Percentiles rank a stretch among this genome's conserved stretches.
These are phyloP conservation scores for Tolypocladium cylindrosporum DNA, from an alignment of 2,329 filamentous ascomycete species.

Conservation along the genomic window DNA sequence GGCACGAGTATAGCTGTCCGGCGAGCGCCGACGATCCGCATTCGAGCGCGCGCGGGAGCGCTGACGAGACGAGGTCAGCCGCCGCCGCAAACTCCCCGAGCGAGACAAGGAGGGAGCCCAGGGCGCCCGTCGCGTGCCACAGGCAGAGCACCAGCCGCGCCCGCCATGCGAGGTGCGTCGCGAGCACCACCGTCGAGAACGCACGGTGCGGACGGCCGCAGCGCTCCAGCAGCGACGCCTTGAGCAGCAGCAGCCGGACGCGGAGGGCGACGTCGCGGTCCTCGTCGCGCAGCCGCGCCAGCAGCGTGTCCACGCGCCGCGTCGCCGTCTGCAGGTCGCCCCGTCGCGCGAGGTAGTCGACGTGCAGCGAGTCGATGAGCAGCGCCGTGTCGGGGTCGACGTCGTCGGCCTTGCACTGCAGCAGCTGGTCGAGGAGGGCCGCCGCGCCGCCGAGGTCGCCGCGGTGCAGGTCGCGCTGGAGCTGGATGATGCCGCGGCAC, in stretches of 20 bases:
- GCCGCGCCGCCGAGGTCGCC: slow-evolving; percentile 42
- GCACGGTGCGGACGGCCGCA: slow-evolving; percentile 62
- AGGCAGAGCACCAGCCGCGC: slow-evolving; percentile 58
- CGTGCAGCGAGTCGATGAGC: slow-evolving; percentile 39
- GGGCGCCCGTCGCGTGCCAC: slow-evolving; percentile 59
- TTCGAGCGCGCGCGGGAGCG: slow-evolving; percentile 68
- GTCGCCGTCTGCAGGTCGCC: slow-evolving; percentile 39
- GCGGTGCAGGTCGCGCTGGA: slow-evolving; percentile 51
- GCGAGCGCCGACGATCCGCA: slow-evolving; percentile 51
- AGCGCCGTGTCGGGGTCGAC: slow-evolving; percentile 43
- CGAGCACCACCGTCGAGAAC: slow-evolving; percentile 67
- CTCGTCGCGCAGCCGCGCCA: slow-evolving; percentile 30
- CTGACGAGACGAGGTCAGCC: slow-evolving; percentile 55
- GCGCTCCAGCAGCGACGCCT: slow-evolving; percentile 59
- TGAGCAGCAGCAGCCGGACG: slow-evolving; percentile 61
- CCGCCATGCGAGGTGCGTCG: slow-evolving; percentile 63
- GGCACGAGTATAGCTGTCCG: slow-evolving; percentile 56
- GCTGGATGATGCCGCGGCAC: slow-evolving; percentile 55
- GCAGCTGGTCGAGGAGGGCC: slow-evolving; percentile 38
- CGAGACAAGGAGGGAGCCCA: slow-evolving; percentile 60
- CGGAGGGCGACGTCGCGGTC: slow-evolving; percentile 51
- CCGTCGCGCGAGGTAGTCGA: slow-evolving; percentile 39
- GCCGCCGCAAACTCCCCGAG: slow-evolving; percentile 63
- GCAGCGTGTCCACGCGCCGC: slow-evolving; percentile 34
- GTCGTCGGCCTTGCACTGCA: slow-evolving; percentile 40